Evolutionary conservation across 2,329 filamentous ascomycete genomes (phyloP), one percentile per base, ranked within the genome.

Genomic region (Epichloe festucae): DNA sequence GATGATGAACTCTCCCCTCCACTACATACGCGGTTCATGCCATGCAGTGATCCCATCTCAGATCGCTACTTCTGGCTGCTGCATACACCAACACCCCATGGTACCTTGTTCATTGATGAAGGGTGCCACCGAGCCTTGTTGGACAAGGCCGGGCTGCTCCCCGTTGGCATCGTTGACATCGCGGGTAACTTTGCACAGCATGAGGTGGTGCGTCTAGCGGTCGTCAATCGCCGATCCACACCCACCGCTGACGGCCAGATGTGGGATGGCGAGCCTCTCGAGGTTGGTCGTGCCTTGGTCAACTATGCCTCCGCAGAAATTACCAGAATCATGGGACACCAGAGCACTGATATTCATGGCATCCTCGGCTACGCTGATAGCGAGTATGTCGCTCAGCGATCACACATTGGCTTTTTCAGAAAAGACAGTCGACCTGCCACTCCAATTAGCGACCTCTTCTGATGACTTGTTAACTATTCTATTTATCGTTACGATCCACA

Each of bases 41-140:
- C 90, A 0, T 89, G 89, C 10, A 73, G 78, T 0, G 82, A 87
- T 27, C 90, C 91, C 1, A 93, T 97, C 54, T 83, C 89, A 52
- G 93, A 96, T 65, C 85, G 91, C 55, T 89, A 93, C 64, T 97
- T 98, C 75, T 98, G 93, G 93, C 83, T 98, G 47, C 77, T 97
- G 0, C 89, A 98, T 68, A 93, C 91, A 10, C 81, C 96, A 11
- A 83, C 84, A 23, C 89, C 93, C 0, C 90, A 95, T 62, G 93
- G 93, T 14, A 95, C 85, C 2, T 65, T 98, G 27, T 97, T 88
- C 70, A 94, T 98, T 60, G 93, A 98, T 71, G 73, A 80, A n/a
- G 93, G 93, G 42, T 91, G 91, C 3, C 83, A 89, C 69, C 74
- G 77, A 36, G 93, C 91, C 1, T 76, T 97, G 3, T 72, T 82